A percentile compares a stretch with the other conserved stretches of the same genome.
Evolutionary conservation across 768 basidiomycete genomes (phyloP).

Genomic region (Sarcomyxa edulis): DNA sequence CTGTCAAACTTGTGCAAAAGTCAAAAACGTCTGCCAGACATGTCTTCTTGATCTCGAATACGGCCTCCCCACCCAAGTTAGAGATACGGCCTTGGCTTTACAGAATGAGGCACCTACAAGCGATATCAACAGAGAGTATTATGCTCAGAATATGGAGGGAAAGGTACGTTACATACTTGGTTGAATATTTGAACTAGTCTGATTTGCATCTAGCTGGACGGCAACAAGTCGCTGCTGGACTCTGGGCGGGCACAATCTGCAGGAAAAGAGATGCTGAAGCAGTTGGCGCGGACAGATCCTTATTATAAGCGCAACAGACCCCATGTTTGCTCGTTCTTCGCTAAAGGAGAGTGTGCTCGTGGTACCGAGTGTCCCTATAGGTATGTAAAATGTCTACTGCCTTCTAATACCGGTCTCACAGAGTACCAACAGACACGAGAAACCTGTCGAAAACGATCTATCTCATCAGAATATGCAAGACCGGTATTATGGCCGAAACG

Average conservation of each 20-base stretch:
- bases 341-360: constrained; percentile 91
- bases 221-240: constrained; percentile 60
- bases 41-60: constrained; percentile 96
- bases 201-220: constrained; percentile 51
- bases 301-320: constrained; percentile 97
- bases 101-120: constrained; percentile 90
- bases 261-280: constrained; percentile 96
- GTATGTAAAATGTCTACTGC: constrained; percentile 1
- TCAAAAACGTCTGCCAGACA: constrained; percentile 96
- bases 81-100: constrained; percentile 88
- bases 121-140: constrained; percentile 95
- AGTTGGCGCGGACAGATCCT: constrained; percentile 90
- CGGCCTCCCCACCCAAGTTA: constrained; percentile 92
- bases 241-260: constrained; percentile 64
- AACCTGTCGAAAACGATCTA: constrained; percentile 75
- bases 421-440: constrained; percentile 67
- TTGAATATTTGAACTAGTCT: not conserved
- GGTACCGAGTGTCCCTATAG: constrained; percentile 87
- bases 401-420: not conserved
- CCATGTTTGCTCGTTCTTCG: constrained; percentile 92
- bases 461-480: constrained; percentile 93
- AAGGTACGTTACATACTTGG: constrained; percentile 46
- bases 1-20: constrained; percentile 95
- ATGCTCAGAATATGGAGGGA: constrained; percentile 86
- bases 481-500: constrained; percentile 87